Conservation (phyloP, 495 filamentous ascomycete species). For the Recurvomyces mirabilis region DNA sequence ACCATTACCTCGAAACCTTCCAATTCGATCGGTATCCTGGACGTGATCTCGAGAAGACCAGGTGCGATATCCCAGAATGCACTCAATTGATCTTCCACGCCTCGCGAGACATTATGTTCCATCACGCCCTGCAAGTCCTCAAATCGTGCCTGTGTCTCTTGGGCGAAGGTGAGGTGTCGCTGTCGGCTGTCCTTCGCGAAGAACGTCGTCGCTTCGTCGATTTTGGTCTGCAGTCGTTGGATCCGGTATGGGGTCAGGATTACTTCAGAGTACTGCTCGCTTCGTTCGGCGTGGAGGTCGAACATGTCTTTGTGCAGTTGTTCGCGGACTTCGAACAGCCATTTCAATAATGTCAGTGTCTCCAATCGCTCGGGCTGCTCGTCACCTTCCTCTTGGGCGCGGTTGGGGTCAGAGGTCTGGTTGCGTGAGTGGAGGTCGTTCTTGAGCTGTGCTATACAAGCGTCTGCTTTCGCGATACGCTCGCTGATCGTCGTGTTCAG, state of each 20-base stretch:
- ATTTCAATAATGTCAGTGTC: slow-evolving; percentile 87
- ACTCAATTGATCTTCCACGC: slow-evolving; percentile 79
- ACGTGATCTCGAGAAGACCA: slow-evolving; percentile 57
- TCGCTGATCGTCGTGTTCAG: slow-evolving; percentile 58
- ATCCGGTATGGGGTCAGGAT: slow-evolving; percentile 72
- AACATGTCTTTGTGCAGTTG: slow-evolving; percentile 72
- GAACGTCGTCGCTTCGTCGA: slow-evolving; percentile 64
- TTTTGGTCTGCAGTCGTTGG: slow-evolving; percentile 56
- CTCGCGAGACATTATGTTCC: slow-evolving; percentile 73
- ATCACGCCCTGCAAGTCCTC: slow-evolving; percentile 71
- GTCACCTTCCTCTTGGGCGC: slow-evolving; percentile 86
- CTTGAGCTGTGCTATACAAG: slow-evolving; percentile 59
- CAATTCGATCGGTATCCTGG: slow-evolving; percentile 53
- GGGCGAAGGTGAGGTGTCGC: slow-evolving; percentile 52
- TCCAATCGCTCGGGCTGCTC: slow-evolving; percentile 90
- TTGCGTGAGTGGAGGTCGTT: slow-evolving; percentile 50
- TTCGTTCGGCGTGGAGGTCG: slow-evolving; percentile 70
- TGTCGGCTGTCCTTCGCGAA: slow-evolving; percentile 66
- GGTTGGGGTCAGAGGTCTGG: slow-evolving; percentile 63
- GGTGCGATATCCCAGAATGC: slow-evolving; percentile 98
- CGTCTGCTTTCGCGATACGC: slow-evolving; percentile 36
- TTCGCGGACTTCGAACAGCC: slow-evolving; percentile 92
- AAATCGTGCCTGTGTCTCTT: slow-evolving; percentile 55
- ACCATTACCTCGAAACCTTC: slow-evolving; percentile 43
- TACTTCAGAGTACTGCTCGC: slow-evolving; percentile 71